Base-by-base conservation (phyloP, 352 stramenopile genomes). In the Globisporangium megalacanthum region DNA sequence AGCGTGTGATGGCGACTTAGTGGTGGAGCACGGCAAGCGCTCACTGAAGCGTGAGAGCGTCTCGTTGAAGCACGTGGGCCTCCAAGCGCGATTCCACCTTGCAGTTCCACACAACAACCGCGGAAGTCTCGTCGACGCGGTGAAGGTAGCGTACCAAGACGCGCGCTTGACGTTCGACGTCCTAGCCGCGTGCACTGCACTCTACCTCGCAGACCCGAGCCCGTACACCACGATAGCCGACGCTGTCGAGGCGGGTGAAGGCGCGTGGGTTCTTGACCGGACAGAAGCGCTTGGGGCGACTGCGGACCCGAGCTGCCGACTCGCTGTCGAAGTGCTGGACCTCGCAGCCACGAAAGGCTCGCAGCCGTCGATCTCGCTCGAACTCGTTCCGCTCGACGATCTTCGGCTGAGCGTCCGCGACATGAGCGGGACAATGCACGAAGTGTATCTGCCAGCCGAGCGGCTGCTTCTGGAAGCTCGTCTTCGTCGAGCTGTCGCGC, bases 361-460 rank as follows among this genome's bases (percentile, higher is more conserved):
- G 0, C 47, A 68, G 10, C 75, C 77, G 0, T 59, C 44, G 6
- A 36, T 83, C 17, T 65, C 65, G 15, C 36, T 83, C 4, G 74
- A 79, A 22, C 52, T 88, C 11, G 35, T 73, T 3, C 68, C 77
- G 6, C 62, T 86, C 6, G 66, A 79, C 9, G 76, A 91, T 36
- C 56, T 80, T 14, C 69, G 69, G 13, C 49, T 91, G 8, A 71
- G 59, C 52, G 62, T 76, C 13, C 59, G 61, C 7, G 76, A 83
- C 47, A 42, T 54, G 0, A 44, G 65, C 6, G 68, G 70, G 1
- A 66, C 51, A 11, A 33, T 51, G 3, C 68, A 75, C 46, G 74
- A 91, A 0, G 29, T 91, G 3, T 73, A 69, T 36, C 61, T 91
- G 2, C 64, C 70, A 6, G 75, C 81, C 1, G 55, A 66, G 8